Conservation (phyloP, 495 filamentous ascomycete species). For the Aspergillus sparsus region DNA sequence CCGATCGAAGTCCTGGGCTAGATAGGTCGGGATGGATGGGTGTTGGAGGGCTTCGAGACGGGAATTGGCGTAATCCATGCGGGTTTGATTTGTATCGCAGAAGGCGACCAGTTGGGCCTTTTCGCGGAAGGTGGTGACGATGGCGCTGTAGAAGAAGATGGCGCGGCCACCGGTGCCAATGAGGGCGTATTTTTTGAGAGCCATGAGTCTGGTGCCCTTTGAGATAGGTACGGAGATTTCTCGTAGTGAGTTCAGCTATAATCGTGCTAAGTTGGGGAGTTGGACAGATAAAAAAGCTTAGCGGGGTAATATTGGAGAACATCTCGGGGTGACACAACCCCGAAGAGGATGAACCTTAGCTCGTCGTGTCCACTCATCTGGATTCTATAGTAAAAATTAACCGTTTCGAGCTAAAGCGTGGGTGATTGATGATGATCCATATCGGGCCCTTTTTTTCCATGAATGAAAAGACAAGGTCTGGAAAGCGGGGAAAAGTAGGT, state of each 20-base stretch:
- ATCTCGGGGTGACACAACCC: too few relatives aligned
- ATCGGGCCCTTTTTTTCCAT: slow-evolving; percentile 4
- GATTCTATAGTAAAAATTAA: too few relatives aligned
- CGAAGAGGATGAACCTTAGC: too few relatives aligned
- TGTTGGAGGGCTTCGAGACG: slow-evolving; percentile 27
- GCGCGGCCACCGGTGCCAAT: slow-evolving; percentile 38
- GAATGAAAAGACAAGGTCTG: neutral
- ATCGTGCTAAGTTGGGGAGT: too few relatives aligned
- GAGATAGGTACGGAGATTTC: too few relatives aligned
- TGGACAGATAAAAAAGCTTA: too few relatives aligned
- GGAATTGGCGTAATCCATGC: slow-evolving; percentile 32
- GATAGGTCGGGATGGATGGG: slow-evolving; percentile 47
- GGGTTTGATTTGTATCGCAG: slow-evolving; percentile 37
- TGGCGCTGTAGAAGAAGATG: slow-evolving; percentile 57
- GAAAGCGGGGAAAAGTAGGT: neutral
- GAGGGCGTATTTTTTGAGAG: slow-evolving; percentile 32
- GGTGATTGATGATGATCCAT: too few relatives aligned
- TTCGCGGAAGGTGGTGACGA: slow-evolving; percentile 46
- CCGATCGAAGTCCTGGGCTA: slow-evolving; percentile 51
- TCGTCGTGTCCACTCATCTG: too few relatives aligned
- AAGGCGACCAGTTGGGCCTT: slow-evolving; percentile 53
- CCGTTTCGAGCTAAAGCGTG: too few relatives aligned
- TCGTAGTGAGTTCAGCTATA: too few relatives aligned
- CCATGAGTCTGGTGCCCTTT: slow-evolving; percentile 1
- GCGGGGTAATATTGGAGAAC: too few relatives aligned